Evolutionary conservation across 2,329 filamentous ascomycete genomes (phyloP), one percentile per base, ranked within the genome.

Genomic region (Fusarium brachygibbosum): DNA sequence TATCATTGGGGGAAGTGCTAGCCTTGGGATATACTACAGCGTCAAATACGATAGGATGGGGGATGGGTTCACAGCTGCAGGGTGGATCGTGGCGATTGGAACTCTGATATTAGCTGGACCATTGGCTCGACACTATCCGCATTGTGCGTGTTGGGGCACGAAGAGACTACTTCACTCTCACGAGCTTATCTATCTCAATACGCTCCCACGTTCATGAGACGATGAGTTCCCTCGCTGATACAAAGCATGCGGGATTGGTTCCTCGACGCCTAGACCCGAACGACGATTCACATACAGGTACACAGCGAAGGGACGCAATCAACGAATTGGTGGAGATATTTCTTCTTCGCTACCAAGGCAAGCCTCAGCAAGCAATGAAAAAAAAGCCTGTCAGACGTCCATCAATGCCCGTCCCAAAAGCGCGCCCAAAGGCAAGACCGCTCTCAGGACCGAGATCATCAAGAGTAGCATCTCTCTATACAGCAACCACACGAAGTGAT

Each of bases 391-490:
- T 95, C 93, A 96, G 93, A 94, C 91, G 88, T 92, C 91, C 91
- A 86, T 91, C 92, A 85, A 87, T 86, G 88, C 91, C 92, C 92
- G 92, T 91, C 91, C 91, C 83, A 84, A 82, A 83, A 85, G 82
- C 84, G 87, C 87, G 91, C 90, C 91, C 91, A 84, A 94, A 90
- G 88, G 88, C 90, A 88, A 62, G 87, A 90, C 86, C 83, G 79
- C 83, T 78, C 79, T 79, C 85, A 83, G 91, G 92, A 91, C 90
- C 86, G 91, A 96, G 93, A 97, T 97, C 93, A 96, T 96, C 91
- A 93, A 80, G 68, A 78, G 71, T 70, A 90, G 91, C 90, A 63
- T 42, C 91, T 90, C 88, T 91, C 91, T 94, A 89, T 92, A 93
- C 90, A 90, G 87, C 81, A 66, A 46, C 64, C 66, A 66, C 63